Conservation (phyloP, 805 yeast species). For the Pichia insulana region DNA sequence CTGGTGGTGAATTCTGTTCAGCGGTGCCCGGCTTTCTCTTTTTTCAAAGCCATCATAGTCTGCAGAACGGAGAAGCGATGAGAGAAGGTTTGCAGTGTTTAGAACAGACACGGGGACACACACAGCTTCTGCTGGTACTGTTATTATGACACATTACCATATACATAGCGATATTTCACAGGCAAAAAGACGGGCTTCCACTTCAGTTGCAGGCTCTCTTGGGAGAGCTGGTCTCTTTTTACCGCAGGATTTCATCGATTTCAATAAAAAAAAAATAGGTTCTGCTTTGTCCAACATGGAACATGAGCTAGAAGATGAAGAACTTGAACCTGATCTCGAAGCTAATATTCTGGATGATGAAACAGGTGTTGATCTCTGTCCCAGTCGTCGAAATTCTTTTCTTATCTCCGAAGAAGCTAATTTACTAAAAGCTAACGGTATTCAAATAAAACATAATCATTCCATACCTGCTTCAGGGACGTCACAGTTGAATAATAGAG, state of each 20-base stretch:
- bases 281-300: constrained; percentile 15
- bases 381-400: constrained; percentile 5
- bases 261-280: constrained; percentile 18
- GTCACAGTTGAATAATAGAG: neutral
- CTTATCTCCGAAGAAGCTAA: constrained; percentile 23
- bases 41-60: too few relatives aligned
- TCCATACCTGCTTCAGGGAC: neutral
- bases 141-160: too few relatives aligned
- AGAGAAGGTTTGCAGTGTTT: too few relatives aligned
- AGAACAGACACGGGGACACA: too few relatives aligned
- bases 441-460: constrained; percentile 19
- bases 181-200: constrained; percentile 38
- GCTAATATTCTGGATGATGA: neutral
- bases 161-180: neutral
- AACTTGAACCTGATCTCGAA: neutral
- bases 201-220: constrained; percentile 39
- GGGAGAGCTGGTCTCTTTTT: constrained; percentile 44
- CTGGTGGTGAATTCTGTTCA: too few relatives aligned
- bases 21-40: too few relatives aligned
- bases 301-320: constrained; percentile 14
- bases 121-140: constrained; percentile 37
- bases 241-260: constrained; percentile 39
- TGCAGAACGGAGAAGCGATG: too few relatives aligned
- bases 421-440: constrained; percentile 20
- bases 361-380: neutral